These are phyloP conservation scores for Begonia loranthoides DNA, from an alignment of 306 rosid species.

Conservation along the genomic window DNA sequence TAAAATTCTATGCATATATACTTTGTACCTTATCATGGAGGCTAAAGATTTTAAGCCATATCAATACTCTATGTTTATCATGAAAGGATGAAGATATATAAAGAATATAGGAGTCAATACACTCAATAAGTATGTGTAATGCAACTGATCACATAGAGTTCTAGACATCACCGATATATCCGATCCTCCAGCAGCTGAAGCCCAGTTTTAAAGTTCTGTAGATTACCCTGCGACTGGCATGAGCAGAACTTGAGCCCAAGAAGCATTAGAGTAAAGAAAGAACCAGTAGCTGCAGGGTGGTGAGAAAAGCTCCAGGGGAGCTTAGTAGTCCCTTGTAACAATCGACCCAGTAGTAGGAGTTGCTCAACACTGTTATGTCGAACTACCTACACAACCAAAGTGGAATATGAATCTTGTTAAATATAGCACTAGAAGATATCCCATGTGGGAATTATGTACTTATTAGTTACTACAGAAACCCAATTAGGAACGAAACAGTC, in stretches of 20 bases:
- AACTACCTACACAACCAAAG: conserved; percentile 38
- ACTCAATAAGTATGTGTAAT: neutral
- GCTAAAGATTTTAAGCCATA: no score
- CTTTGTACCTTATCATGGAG: no score
- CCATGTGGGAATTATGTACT: no score
- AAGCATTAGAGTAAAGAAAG: conserved; percentile 90
- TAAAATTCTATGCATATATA: no score
- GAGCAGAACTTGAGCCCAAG: conserved; percentile 96
- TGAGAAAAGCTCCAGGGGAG: conserved; percentile 77
- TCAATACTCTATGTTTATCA: no score
- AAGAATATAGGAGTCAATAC: no score
- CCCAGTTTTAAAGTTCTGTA: conserved; percentile 72
- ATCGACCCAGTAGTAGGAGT: conserved; percentile 87
- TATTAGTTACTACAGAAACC: no score
- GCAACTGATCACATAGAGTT: conserved; percentile 11
- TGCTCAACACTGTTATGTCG: conserved; percentile 96
- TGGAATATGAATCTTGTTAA: neutral
- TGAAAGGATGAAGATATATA: no score
- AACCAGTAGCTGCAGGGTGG: conserved; percentile 97
- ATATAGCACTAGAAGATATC: no score
- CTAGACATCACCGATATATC: conserved; percentile 50
- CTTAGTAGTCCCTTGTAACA: conserved; percentile 91
- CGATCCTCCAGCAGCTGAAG: conserved; percentile 93
- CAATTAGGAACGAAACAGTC: no score
- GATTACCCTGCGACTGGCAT: conserved; percentile 79